Conservation (phyloP, 345 rosid genomes). For the Acer campestre region DNA sequence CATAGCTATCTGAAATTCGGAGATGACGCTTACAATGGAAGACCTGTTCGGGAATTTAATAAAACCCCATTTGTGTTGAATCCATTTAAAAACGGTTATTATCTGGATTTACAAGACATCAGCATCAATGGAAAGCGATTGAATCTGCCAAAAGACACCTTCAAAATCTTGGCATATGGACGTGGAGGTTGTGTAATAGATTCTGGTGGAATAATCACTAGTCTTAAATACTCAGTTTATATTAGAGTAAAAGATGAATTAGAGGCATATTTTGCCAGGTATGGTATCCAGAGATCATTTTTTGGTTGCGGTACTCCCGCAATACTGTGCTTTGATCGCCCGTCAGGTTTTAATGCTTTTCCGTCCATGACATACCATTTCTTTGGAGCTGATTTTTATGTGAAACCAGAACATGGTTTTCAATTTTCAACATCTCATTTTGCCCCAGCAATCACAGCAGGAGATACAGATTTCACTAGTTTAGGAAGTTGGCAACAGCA, state of each 20-base stretch:
- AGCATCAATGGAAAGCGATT: neutral
- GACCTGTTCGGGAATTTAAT: neutral
- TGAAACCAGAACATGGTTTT: too few relatives aligned
- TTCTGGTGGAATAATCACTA: neutral
- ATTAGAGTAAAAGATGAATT: neutral
- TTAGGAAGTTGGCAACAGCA: too few relatives aligned
- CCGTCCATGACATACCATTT: too few relatives aligned
- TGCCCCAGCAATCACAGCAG: too few relatives aligned
- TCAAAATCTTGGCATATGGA: neutral
- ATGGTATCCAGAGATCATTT: neutral
- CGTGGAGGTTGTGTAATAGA: neutral
- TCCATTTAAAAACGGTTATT: neutral
- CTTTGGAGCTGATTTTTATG: too few relatives aligned
- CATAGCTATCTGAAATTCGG: neutral
- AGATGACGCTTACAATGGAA: neutral
- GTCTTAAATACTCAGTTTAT: too few relatives aligned
- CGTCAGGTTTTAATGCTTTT: too few relatives aligned
- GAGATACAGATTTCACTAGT: too few relatives aligned
- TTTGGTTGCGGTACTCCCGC: fast-evolving
- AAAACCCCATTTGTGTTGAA: neutral
- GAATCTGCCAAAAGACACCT: neutral
- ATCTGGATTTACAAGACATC: neutral
- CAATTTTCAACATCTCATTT: too few relatives aligned
- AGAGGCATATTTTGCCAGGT: neutral
- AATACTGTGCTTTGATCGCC: too few relatives aligned